Evolutionary conservation across 2,329 filamentous ascomycete species (phyloP).

Genomic region (Coccinonectria pachysandricola): DNA sequence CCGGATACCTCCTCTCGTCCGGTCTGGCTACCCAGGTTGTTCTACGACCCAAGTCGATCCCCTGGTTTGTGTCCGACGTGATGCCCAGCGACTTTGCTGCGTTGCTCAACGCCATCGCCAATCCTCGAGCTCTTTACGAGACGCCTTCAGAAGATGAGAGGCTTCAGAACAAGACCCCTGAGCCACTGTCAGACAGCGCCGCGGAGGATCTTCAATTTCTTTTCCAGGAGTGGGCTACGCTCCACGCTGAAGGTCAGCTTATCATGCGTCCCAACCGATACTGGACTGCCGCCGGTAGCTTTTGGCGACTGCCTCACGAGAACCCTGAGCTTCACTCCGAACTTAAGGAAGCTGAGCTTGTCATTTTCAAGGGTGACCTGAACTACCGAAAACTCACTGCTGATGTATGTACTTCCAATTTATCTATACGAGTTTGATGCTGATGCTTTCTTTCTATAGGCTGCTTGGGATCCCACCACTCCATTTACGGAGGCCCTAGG

Average conservation of each 20-base stretch:
- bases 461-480: constrained; percentile 72
- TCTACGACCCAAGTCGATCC: constrained; percentile 87
- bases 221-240: constrained; percentile 68
- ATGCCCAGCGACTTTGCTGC: constrained; percentile 74
- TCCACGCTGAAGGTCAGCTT: constrained; percentile 77
- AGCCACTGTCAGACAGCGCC: constrained; percentile 58
- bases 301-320: constrained; percentile 70
- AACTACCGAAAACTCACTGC: constrained; percentile 91
- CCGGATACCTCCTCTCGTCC: constrained; percentile 76
- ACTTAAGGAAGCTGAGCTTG: constrained; percentile 71
- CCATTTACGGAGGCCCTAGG: constrained; percentile 79
- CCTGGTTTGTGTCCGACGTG: constrained; percentile 98
- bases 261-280: constrained; percentile 76
- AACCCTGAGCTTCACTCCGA: constrained; percentile 64
- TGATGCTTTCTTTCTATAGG: constrained; percentile 17
- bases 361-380: constrained; percentile 94
- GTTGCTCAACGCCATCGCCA: constrained; percentile 70
- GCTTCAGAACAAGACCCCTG: constrained; percentile 44
- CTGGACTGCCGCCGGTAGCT: constrained; percentile 84
- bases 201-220: constrained; percentile 59
- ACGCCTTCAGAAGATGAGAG: constrained; percentile 58
- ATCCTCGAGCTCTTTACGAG: constrained; percentile 70
- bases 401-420: constrained; percentile 51
- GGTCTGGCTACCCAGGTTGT: constrained; percentile 80
- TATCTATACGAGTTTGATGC: background rate